Evolutionary conservation across 139 green algal species (phyloP).

Genomic region (Chlamydomonas applanata): DNA sequence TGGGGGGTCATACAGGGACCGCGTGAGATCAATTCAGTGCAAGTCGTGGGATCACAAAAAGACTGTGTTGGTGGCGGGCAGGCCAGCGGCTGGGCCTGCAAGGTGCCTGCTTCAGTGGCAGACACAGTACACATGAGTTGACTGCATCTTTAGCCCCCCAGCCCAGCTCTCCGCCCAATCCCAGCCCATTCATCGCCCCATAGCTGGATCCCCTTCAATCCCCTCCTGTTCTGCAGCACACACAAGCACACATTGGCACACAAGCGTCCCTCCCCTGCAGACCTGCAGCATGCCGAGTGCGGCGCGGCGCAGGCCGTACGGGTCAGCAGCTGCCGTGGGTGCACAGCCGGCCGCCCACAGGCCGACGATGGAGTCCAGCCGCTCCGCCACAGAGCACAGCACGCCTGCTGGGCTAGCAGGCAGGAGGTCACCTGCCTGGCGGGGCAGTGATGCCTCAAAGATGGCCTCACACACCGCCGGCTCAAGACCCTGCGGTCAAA

Average conservation of each 20-base stretch:
- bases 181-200: no score
- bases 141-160: no score
- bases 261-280: not conserved
- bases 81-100: no score
- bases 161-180: no score
- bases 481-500: slow-evolving; percentile 44
- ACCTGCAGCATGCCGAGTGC: slow-evolving; percentile 87
- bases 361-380: slow-evolving; percentile 92
- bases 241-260: not conserved
- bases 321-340: slow-evolving; percentile 87
- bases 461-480: slow-evolving; percentile 69
- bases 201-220: no score
- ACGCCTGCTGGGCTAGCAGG: slow-evolving; percentile 53
- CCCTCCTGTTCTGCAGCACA: no score
- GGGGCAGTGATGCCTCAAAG: slow-evolving; percentile 86
- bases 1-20: no score
- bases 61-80: no score
- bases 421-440: slow-evolving; percentile 77
- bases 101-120: no score
- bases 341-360: slow-evolving; percentile 85
- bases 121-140: no score
- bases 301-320: slow-evolving; percentile 88
- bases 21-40: no score
- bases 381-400: slow-evolving; percentile 61
- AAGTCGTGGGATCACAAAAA: no score